These are phyloP conservation scores for Leccinum ochraceum DNA, from an alignment of 768 basidiomycete species.

Conservation along the genomic window DNA sequence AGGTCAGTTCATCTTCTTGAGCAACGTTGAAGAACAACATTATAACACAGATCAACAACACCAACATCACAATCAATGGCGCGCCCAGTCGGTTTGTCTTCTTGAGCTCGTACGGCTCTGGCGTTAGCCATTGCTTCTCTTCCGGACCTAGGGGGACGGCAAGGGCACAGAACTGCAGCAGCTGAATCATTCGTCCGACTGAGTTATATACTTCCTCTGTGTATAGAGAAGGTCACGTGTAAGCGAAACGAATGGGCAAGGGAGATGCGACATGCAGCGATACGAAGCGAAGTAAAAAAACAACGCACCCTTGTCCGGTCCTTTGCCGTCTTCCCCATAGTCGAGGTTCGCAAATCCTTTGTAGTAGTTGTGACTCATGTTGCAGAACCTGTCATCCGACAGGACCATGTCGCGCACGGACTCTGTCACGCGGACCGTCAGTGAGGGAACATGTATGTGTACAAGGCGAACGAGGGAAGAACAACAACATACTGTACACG, in stretches of 20 bases:
- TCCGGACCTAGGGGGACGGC: background rate
- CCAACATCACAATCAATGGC: constrained; percentile 13
- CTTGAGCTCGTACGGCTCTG: constrained; percentile 17
- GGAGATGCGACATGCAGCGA: background rate
- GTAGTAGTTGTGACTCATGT: constrained; percentile 23
- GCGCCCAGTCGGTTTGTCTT: background rate
- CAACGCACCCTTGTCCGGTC: constrained; percentile 12
- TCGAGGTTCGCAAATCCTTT: constrained; percentile 14
- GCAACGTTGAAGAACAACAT: too few relatives aligned
- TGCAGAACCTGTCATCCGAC: constrained; percentile 15
- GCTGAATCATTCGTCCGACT: constrained; percentile 22
- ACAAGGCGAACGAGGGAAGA: background rate
- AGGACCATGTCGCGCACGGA: constrained; percentile 18
- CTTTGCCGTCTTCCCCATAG: constrained; percentile 14
- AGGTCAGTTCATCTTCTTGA: too few relatives aligned
- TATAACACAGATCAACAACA: constrained; percentile 14
- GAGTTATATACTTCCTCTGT: constrained; percentile 27
- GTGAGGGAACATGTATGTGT: background rate
- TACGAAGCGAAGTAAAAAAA: too few relatives aligned
- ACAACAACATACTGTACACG: constrained; percentile 15
- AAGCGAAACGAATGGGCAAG: background rate
- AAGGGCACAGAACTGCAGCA: constrained; percentile 14
- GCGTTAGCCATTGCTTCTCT: constrained; percentile 11
- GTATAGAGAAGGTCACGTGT: background rate
- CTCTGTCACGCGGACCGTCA: constrained; percentile 2